These are phyloP conservation scores for Euclidium syriacum DNA, from an alignment of 345 rosid genomes.

Conservation along the genomic window DNA sequence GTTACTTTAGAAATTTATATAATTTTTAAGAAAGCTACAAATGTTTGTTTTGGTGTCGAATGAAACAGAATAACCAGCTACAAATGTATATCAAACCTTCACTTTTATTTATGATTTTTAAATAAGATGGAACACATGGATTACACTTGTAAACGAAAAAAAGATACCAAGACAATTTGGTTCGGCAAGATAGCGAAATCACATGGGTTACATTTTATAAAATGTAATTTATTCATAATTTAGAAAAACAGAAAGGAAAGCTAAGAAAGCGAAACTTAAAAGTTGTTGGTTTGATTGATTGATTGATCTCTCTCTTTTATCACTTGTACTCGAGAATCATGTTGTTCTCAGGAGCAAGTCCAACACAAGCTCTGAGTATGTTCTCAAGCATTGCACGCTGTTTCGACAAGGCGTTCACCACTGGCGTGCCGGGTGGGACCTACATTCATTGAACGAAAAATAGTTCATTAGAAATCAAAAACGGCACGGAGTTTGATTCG, in stretches of 20 bases:
- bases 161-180: not conserved
- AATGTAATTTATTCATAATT: conserved; percentile 13
- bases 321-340: conserved; percentile 99
- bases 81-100: not conserved
- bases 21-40: no score
- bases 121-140: not conserved
- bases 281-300: not conserved
- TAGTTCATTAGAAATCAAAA: not conserved
- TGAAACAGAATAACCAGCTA: not conserved
- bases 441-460: conserved; percentile 24
- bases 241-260: not conserved
- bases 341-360: conserved; percentile 97
- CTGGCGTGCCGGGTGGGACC: conserved; percentile 99
- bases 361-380: conserved; percentile 90
- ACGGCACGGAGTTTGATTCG: conserved; percentile 8
- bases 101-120: not conserved
- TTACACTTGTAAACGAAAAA: not conserved
- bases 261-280: not conserved
- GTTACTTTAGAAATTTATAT: no score
- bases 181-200: not conserved
- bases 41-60: not conserved
- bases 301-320: conserved; percentile 7
- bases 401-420: conserved; percentile 94
- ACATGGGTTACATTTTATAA: not conserved
- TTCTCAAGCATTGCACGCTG: conserved; percentile 99